Conservation (phyloP, 129 eudicot species). For the Solidago caesia region DNA sequence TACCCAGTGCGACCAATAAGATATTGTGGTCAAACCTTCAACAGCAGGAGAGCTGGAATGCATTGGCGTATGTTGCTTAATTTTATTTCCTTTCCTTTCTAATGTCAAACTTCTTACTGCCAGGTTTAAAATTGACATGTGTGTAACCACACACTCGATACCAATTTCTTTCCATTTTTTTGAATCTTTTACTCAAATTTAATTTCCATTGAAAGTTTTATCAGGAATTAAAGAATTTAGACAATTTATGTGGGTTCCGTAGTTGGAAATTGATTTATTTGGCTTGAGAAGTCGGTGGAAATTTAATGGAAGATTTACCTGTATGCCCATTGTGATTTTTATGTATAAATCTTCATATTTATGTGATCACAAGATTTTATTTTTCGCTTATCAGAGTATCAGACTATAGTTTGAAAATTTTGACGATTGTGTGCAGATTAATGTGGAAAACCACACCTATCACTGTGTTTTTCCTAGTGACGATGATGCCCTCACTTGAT, state of each 20-base stretch:
- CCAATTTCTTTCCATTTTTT: neutral
- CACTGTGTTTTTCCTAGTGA: slow-evolving; percentile 80
- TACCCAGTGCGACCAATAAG: slow-evolving; percentile 94
- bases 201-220: neutral
- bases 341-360: neutral
- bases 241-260: neutral
- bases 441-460: slow-evolving; percentile 99
- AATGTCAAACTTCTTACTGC: slow-evolving; percentile 9
- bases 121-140: neutral
- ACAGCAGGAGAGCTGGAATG: slow-evolving; percentile 95
- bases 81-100: neutral
- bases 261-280: slow-evolving; percentile 3
- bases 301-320: neutral
- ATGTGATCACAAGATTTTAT: neutral
- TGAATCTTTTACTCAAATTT: neutral
- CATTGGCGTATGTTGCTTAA: slow-evolving; percentile 69
- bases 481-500: slow-evolving; percentile 91
- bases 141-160: neutral
- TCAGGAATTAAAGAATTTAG: neutral
- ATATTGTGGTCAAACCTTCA: slow-evolving; percentile 97
- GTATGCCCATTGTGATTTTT: too few species aligned
- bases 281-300: slow-evolving; percentile 9
- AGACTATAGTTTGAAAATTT: neutral
- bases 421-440: slow-evolving; percentile 43
- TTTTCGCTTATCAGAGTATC: neutral